Evolutionary conservation across 83 land plant genomes (phyloP), one percentile per base, ranked within the genome.

Genomic region (Diphasiastrum complanatum): DNA sequence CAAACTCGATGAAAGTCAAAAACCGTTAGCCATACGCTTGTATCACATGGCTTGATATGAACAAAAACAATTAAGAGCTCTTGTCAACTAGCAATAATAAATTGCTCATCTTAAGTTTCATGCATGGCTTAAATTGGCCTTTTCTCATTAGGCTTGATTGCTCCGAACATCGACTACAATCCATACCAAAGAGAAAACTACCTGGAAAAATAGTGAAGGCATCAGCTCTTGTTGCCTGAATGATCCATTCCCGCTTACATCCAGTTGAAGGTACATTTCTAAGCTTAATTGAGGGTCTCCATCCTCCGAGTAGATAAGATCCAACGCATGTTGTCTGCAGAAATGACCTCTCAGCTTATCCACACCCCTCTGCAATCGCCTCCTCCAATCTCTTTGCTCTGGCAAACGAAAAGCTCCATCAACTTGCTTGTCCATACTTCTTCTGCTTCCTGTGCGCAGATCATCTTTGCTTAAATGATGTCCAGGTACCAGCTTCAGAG

Each of bases 271-370:
- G 27, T 64, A 54, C 43, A 52, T 35, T 37, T 43, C 35, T 23
- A 43, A 35, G 4, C 26, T 34, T 31, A 66, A 34, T 48, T 65
- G 46, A n/a, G 41, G 30, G 32, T 51, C 58, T 38, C 53, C 23
- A 24, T 68, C 35, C 32, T 35, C 77, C 57, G 61, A 19, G 43
- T 60, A 63, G 22, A 61, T 53, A 45, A 52, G 26, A 47, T 64
- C 60, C 60, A 51, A 28, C 10, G 60, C 74, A 19, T 70, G 12
- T 41, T 70, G 34, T 26, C 18, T 37, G 53, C 71, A 70, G n/a
- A 64, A 24, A 5, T 29, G 60, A 53, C 64, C 51, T n/a, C 66
- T 43, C 50, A 70, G 35, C 33, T 61, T 70, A 12, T 64, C 70
- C 25, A 70, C 61, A 10, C 28, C 48, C 29, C 47, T 6, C 25